phyloP scores from a whole-genome alignment of 1,139 yeast genomes.

The Nakaseomyces bracarensis region DNA sequence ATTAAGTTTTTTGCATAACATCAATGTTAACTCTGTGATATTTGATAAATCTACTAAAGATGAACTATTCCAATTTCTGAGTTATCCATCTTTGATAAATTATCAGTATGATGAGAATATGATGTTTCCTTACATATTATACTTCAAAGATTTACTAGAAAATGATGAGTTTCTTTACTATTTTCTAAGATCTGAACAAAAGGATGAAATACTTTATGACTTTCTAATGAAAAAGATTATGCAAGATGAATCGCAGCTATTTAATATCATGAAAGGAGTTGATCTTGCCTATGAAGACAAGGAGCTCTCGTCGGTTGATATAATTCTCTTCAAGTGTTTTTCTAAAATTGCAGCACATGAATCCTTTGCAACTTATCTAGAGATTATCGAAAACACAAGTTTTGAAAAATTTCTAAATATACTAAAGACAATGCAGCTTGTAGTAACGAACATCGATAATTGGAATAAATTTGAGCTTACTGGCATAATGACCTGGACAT shows the following conservation, averaged over 20 bases:
- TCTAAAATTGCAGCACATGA: constrained; percentile 32
- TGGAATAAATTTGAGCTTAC: constrained; percentile 50
- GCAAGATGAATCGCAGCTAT: constrained; percentile 14
- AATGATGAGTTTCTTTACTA: constrained; percentile 26
- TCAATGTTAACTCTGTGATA: constrained; percentile 15
- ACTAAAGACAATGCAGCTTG: constrained; percentile 35
- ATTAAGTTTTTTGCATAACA: constrained; percentile 23
- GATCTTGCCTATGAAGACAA: background rate
- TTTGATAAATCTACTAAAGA: constrained; percentile 17
- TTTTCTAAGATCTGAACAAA: constrained; percentile 20
- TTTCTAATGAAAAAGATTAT: constrained; percentile 17
- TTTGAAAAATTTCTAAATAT: constrained; percentile 19
- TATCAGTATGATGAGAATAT: constrained; percentile 10
- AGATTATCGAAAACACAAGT: constrained; percentile 20
- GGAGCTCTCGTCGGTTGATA: constrained; percentile 16
- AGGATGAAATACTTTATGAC: constrained; percentile 15
- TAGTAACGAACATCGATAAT: constrained; percentile 42
- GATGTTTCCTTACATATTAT: constrained; percentile 18
- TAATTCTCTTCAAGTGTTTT: constrained; percentile 19
- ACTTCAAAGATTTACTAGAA: constrained; percentile 19
- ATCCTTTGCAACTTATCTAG: constrained; percentile 32
- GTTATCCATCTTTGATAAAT: constrained; percentile 16
- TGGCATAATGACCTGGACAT: constrained; percentile 48
- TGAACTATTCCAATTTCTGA: constrained; percentile 15
- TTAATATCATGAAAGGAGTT: constrained; percentile 9